A percentile compares a stretch with the other conserved stretches of the same genome.
These are phyloP conservation scores for Penicillium angulare DNA, from an alignment of 495 filamentous ascomycete genomes.

Conservation along the genomic window DNA sequence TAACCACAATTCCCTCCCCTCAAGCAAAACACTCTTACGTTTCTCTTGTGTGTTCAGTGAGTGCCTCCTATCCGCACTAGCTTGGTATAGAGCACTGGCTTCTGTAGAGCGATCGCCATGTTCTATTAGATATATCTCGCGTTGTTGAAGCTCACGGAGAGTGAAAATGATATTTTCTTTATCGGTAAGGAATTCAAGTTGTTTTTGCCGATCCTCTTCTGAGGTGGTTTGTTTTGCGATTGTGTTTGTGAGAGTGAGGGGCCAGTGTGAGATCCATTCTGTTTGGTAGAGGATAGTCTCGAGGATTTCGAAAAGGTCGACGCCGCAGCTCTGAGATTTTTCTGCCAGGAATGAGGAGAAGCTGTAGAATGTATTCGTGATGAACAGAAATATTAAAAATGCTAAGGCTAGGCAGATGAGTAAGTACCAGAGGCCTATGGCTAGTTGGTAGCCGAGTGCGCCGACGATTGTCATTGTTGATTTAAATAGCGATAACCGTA, in stretches of 20 bases:
- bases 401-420: background rate
- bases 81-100: background rate
- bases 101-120: background rate
- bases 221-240: background rate
- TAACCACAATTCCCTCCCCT: background rate
- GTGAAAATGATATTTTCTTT: background rate
- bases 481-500: too few species aligned
- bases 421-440: background rate
- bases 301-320: background rate
- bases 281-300: background rate
- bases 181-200: background rate
- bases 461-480: too few species aligned
- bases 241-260: background rate
- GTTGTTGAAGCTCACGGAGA: background rate
- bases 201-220: background rate
- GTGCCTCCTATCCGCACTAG: background rate
- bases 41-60: background rate
- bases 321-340: background rate
- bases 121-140: background rate
- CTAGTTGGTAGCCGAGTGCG: too few species aligned
- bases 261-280: background rate
- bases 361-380: background rate
- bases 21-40: background rate
- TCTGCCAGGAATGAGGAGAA: background rate
- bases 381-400: background rate